Evolutionary conservation across 352 stramenopile species (phyloP), one percentile per base, ranked within the genome.

Genomic region (Phytophthora aleatoria): DNA sequence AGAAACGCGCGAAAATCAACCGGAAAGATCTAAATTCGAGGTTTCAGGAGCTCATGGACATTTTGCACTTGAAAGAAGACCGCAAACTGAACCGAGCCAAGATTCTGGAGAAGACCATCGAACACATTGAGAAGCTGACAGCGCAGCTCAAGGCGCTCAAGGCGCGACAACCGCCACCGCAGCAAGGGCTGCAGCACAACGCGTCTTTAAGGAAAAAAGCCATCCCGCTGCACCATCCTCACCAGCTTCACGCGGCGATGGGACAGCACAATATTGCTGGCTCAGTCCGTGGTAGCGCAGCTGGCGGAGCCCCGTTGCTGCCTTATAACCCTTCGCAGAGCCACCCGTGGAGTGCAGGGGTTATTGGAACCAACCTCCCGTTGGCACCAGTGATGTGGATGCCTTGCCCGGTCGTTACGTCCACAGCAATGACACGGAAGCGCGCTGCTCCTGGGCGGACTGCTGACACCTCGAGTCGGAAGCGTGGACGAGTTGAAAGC

Each of bases 1-100:
- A 89, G 65, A 89, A 86, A 48, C 77, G 80, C 48, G 80, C 80
- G 35, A 89, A 89, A 61, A 87, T 89, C 71, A 89, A 89, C 59
- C 73, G 80, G 33, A 75, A 81, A 35, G 80, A 89, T 41, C 57
- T 89, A 28, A 89, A 89, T 57, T 80, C 80, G 49, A 69, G 76
- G 33, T 89, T 89, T 56, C 73, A 86, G 67, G 76, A 87, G 51
- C 72, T 89, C 54, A 89, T 89, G 80, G 74, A 87, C 36, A 64
- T 89, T 35, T 57, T 87, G 16, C 67, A 83, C 13, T 45, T 87
- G 20, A 79, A 81, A 20, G 79, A 89, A 55, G 79, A 89, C 71
- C 70, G 79, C 36, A 89, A 89, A 61, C 58, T 89, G 28, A 89
- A 89, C 53, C 62, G 79, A 57, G 79, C 79, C 68, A 89, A 89